These are phyloP conservation scores for Dysphania ambrosioides DNA, from an alignment of 148 eudicot genomes.

Conservation along the genomic window DNA sequence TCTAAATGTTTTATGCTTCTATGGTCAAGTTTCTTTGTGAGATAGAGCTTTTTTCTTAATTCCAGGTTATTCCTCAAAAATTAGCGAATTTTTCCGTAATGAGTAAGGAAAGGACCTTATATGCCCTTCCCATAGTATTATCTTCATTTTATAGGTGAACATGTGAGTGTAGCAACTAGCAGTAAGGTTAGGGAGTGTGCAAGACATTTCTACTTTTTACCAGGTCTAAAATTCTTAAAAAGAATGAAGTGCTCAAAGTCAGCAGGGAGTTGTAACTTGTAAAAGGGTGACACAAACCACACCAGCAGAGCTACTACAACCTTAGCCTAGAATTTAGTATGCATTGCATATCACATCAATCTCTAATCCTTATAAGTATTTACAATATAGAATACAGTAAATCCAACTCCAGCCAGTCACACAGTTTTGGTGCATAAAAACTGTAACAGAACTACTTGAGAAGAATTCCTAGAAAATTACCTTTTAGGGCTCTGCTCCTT, in stretches of 20 bases:
- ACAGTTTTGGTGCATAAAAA: not conserved
- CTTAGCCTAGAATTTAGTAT: not conserved
- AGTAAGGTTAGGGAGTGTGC: too few relatives aligned
- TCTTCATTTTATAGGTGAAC: too few relatives aligned
- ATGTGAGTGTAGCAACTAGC: too few relatives aligned
- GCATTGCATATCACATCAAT: not conserved
- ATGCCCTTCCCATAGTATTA: too few relatives aligned
- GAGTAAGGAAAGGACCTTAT: not conserved
- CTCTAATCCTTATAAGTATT: not conserved
- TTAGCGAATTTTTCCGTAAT: too few relatives aligned
- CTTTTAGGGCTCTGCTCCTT: conserved; percentile 98
- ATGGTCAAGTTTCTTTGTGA: not conserved
- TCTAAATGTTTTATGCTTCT: not conserved
- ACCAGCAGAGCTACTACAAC: not conserved
- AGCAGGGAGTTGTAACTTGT: not conserved
- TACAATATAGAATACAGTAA: not conserved
- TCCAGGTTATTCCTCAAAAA: too few relatives aligned
- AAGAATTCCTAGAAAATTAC: conserved; percentile 26
- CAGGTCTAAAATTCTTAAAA: not conserved
- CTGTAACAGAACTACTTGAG: not conserved
- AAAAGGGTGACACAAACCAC: not conserved
- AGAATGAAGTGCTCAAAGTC: not conserved
- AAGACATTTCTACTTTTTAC: too few relatives aligned
- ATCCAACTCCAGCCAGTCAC: not conserved
- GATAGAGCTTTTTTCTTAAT: not conserved